Base-by-base conservation (phyloP, 345 rosid genomes). In the Citrus reticulata region DNA sequence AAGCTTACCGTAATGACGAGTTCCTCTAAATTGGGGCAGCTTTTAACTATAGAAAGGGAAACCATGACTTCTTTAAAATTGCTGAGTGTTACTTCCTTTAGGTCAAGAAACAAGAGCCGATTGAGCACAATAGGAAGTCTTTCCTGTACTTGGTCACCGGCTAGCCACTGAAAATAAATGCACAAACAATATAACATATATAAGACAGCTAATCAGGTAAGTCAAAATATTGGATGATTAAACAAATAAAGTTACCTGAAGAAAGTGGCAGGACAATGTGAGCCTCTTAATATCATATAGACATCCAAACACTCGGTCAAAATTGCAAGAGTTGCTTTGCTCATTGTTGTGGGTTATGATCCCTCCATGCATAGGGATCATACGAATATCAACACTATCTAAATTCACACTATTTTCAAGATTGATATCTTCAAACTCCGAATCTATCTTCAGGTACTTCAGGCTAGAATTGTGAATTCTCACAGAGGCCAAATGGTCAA, bases 371-470 rank as follows among this genome's bases (percentile, higher is more conserved):
- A 67, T 16, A 58, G 78, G 82, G 42, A 84, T 76, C 79, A 79
- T 72, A 20, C 77, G 60, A 51, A 84, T 84, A 73, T 82, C 78
- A 62, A 79, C 87, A 72, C 30, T 62, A 63, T 59, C 62, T 65
- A 84, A 60, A 70, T 39, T 78, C 6, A 74, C 30, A 65, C 78
- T 76, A 70, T 67, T 34, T 73, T 77, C 70, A 58, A 84, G 78
- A 77, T 65, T 60, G 70, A 84, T 65, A 71, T 82, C 82, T 77
- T 65, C 80, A 61, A 82, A 85, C 73, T 58, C 42, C 7, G 83
- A 77, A 74, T 78, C 78, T 69, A 85, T 35, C 80, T 82, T 80
- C 79, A 85, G 46, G 81, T 77, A 82, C 76, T 71, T 82, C 75
- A 85, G 72, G 64, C 40, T 85, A 58, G 76, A 78, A 46, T 74